A percentile compares a stretch with the other conserved stretches of the same genome.
These are phyloP conservation scores for Rhodosporidiobolus odoratus DNA, from an alignment of 768 basidiomycete genomes.

Conservation along the genomic window DNA sequence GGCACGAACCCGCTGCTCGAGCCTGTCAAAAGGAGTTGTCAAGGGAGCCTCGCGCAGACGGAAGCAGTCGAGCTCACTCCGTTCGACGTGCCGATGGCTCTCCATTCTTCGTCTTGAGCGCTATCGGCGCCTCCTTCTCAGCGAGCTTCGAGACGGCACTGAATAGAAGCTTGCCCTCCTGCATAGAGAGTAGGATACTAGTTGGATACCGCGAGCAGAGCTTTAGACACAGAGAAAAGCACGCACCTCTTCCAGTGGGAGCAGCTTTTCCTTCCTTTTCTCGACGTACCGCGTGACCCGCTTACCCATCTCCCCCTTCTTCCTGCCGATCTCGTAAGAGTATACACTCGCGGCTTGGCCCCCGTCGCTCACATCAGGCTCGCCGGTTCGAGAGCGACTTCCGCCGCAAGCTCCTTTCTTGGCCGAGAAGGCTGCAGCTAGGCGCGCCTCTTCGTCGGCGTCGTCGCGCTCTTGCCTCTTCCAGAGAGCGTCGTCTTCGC, in stretches of 20 bases:
- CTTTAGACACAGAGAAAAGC: not conserved
- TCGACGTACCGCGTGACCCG: not conserved
- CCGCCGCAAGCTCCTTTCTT: not conserved
- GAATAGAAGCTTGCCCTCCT: conserved; percentile 10
- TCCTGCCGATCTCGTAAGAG: not conserved
- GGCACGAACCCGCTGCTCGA: not conserved
- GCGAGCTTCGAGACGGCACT: not conserved
- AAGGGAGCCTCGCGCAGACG: not conserved
- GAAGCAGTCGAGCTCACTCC: not conserved
- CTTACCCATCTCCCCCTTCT: not conserved
- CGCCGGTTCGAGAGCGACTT: not conserved
- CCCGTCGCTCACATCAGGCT: not conserved
- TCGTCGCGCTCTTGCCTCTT: not conserved
- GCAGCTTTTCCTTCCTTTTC: not conserved
- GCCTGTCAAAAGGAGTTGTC: not conserved
- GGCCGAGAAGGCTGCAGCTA: not conserved
- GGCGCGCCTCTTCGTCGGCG: not conserved
- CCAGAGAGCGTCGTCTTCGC: not conserved
- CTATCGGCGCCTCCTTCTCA: not conserved
- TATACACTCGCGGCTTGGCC: not conserved
- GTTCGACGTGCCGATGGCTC: not conserved
- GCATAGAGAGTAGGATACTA: not conserved
- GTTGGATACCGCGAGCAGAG: not conserved
- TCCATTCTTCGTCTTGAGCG: not conserved
- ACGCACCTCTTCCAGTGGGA: not conserved